Base-by-base conservation (phyloP, 164 flowering plant genomes). In the Aristolochia californica region DNA sequence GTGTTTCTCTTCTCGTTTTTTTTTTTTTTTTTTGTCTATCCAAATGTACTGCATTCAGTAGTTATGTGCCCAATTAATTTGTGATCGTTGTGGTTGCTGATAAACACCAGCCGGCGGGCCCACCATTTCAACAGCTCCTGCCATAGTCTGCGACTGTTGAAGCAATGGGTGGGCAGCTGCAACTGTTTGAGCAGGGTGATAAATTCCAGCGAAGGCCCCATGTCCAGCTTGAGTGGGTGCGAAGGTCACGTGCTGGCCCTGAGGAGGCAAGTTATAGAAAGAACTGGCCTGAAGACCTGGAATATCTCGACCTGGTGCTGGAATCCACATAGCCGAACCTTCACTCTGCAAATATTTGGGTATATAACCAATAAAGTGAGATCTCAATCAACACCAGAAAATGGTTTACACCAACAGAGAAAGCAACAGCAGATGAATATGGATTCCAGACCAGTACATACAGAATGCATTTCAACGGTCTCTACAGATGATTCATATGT, bases 61-160 rank as follows among this genome's bases (percentile, higher is more conserved):
- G 77, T 72, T 87, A 65, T 74, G 81, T 14, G 80, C 85, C 97
- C 97, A 90, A 73, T 87, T 87, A 44, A 82, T 74, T 58, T 82
- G 96, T 62, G 87, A 60, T 60, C 78, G 88, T 70, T 85, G 95
- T 27, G 96, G 79, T 59, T 84, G 91, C 77, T 87, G 97, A 67
- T 83, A 87, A 55, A 79, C 82, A 68, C 65, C 78, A 45, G 77
- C 70, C 22, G 83, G 78, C 4, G 91, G 81, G 53, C 90, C 93
- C 27, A 68, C 82, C 78, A 84, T 88, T 57, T 87, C 97, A 34
- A 74, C 84, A 24, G 77, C 78, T 24, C 86, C 82, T 44, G 83
- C 74, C 78, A 87, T 77, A 40, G 88, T 69, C 71, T 90, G 97
- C 20, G 95, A 76, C 59, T 78, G 97, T 65, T 90, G 97, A 52